A percentile compares a stretch with the other conserved stretches of the same genome.
These are phyloP conservation scores for Climacium dendroides DNA, from an alignment of 225 moss, liverwort and hornwort species.

Conservation along the genomic window DNA sequence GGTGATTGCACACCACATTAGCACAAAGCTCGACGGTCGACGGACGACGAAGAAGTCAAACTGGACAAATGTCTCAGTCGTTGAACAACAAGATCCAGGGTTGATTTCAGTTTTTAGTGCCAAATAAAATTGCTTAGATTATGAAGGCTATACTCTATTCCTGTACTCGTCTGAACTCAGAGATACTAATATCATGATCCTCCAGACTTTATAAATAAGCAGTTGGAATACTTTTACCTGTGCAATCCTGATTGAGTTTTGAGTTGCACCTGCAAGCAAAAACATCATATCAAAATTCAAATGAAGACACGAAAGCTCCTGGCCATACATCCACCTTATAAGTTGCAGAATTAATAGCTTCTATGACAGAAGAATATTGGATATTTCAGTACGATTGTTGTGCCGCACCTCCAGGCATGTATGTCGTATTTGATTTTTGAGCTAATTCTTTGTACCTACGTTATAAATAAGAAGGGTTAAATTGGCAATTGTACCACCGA, in stretches of 20 bases:
- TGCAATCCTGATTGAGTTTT: constrained; percentile 86
- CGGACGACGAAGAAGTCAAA: neutral
- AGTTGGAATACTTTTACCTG: constrained; percentile 31
- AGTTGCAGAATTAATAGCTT: neutral
- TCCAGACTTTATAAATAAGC: neutral
- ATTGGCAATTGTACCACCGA: neutral
- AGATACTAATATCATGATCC: neutral
- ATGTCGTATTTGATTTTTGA: constrained; percentile 42
- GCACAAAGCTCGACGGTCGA: neutral
- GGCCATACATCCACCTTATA: neutral
- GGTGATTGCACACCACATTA: neutral
- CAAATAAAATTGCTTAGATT: neutral
- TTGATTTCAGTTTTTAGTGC: neutral
- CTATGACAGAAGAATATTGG: neutral
- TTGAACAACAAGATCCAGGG: neutral
- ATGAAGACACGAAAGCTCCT: neutral
- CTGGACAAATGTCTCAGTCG: neutral
- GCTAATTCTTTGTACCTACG: constrained; percentile 87
- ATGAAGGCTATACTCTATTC: neutral
- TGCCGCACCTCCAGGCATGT: constrained; percentile 68
- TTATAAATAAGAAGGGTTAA: neutral
- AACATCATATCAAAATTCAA: neutral
- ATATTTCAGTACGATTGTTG: neutral
- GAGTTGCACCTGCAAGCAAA: constrained; percentile 63
- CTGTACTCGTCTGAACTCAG: neutral